A percentile compares a stretch with the other conserved stretches of the same genome.
These are phyloP conservation scores for Fusarium temperatum DNA, from an alignment of 2,329 filamentous ascomycete genomes.

Conservation along the genomic window DNA sequence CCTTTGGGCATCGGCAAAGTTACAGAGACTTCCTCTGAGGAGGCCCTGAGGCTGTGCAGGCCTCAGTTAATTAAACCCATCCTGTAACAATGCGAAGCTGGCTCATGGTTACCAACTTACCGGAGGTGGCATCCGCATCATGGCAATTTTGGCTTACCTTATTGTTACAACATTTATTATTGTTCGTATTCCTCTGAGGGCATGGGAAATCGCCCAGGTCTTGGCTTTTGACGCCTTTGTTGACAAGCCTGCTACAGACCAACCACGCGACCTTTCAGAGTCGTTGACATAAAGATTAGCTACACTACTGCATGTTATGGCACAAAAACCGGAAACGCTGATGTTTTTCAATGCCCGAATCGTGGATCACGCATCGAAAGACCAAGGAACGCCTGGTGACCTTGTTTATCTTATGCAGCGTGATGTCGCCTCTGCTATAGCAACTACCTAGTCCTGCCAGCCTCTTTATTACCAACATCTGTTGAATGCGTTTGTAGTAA, in stretches of 20 bases:
- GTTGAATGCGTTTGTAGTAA: slow-evolving; percentile 7
- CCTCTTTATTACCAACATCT: not conserved
- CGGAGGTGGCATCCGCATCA: slow-evolving; percentile 2
- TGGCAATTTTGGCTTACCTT: not conserved
- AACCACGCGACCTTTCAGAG: slow-evolving; percentile 12
- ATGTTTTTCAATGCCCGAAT: not conserved
- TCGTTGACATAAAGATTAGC: slow-evolving; percentile 20
- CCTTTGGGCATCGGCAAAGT: slow-evolving; percentile 29
- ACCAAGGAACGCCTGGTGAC: slow-evolving; percentile 4
- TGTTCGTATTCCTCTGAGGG: not conserved
- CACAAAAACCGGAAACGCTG: slow-evolving; percentile 22
- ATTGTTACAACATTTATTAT: not conserved
- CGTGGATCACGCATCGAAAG: slow-evolving; percentile 15
- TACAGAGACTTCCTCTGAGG: not conserved
- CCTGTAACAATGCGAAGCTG: slow-evolving; percentile 27
- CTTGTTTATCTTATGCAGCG: slow-evolving; percentile 2
- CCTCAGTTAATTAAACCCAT: slow-evolving; percentile 33
- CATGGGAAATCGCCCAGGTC: not conserved
- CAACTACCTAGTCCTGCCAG: not conserved
- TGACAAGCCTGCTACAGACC: not conserved
- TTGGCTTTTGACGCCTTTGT: slow-evolving; percentile 12
- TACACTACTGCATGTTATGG: slow-evolving; percentile 15
- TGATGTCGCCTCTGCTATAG: not conserved
- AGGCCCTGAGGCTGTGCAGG: slow-evolving; percentile 34
- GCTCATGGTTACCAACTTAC: slow-evolving; percentile 7